A percentile compares a stretch with the other conserved stretches of the same genome.
These are phyloP conservation scores for Quercus cerris DNA, from an alignment of 306 rosid species.

Conservation along the genomic window DNA sequence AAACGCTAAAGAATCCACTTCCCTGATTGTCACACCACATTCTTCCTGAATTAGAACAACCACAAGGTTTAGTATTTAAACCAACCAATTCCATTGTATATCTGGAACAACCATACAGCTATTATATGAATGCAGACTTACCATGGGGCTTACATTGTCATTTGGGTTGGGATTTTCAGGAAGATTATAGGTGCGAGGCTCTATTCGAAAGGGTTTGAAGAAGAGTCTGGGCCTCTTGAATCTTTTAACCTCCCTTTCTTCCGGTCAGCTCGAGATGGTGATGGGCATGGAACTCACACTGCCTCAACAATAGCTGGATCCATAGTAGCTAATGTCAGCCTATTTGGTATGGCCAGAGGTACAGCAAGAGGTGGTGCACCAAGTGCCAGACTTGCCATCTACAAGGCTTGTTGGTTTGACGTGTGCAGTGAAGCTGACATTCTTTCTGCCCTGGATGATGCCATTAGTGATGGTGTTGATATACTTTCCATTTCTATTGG, in stretches of 20 bases:
- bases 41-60: background rate
- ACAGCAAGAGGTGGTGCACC: slow-evolving; percentile 69
- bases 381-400: slow-evolving; percentile 63
- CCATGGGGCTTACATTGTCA: background rate
- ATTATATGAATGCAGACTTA: slow-evolving; percentile 1
- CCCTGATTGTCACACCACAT: background rate
- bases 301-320: slow-evolving; percentile 76
- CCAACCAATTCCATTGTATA: background rate
- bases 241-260: slow-evolving; percentile 33
- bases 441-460: slow-evolving; percentile 66
- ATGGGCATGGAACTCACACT: slow-evolving; percentile 77
- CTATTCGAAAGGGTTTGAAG: slow-evolving; percentile 48
- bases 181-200: slow-evolving; percentile 62
- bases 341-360: slow-evolving; percentile 57
- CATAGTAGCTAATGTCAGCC: slow-evolving; percentile 40
- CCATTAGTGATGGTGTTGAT: slow-evolving; percentile 68
- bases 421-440: slow-evolving; percentile 54
- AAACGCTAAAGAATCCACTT: background rate
- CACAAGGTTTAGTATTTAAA: background rate
- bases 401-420: slow-evolving; percentile 71
- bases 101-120: background rate
- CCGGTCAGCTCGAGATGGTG: slow-evolving; percentile 50
- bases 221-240: slow-evolving; percentile 48
- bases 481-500: slow-evolving; percentile 69
- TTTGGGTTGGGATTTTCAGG: slow-evolving; percentile 31